These are phyloP conservation scores for Vaccinium vitisidaea DNA, from an alignment of 148 eudicot genomes.

Conservation along the genomic window DNA sequence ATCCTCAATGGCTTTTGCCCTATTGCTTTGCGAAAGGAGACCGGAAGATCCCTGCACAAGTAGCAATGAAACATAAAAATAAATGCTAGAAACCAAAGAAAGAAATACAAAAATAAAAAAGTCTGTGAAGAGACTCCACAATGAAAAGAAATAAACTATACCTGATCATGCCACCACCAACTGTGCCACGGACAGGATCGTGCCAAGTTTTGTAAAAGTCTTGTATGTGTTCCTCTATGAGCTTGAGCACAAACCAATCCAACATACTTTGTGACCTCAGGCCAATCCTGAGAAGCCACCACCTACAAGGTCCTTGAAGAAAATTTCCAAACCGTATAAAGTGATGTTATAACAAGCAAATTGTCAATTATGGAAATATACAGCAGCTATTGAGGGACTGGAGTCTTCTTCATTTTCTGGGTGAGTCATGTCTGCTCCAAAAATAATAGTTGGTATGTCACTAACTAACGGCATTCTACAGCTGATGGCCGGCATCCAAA, in stretches of 20 bases:
- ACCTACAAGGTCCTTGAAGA: conserved; percentile 36
- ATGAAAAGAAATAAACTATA: neutral
- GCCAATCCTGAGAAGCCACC: conserved; percentile 86
- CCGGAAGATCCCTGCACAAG: conserved; percentile 58
- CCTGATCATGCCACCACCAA: conserved; percentile 78
- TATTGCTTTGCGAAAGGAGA: conserved; percentile 66
- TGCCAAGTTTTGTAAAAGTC: conserved; percentile 80
- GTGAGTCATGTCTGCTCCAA: conserved; percentile 92
- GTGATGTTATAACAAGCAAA: neutral
- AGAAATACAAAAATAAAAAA: neutral
- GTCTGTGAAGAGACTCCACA: neutral
- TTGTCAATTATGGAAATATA: conserved; percentile 23
- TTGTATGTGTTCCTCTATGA: conserved; percentile 73
- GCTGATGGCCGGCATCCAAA: conserved; percentile 64
- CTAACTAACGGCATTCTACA: conserved; percentile 68
- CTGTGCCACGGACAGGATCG: conserved; percentile 67
- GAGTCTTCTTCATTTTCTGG: conserved; percentile 61
- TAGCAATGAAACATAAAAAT: neutral
- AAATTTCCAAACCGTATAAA: neutral
- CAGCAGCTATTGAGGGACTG: conserved; percentile 87
- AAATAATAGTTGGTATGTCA: conserved; percentile 71
- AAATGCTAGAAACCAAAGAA: neutral
- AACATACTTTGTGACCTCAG: conserved; percentile 88
- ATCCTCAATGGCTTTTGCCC: conserved; percentile 73
- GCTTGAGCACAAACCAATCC: conserved; percentile 72